Conservation (phyloP, 2,329 filamentous ascomycete species). For the Didymella glomerata region DNA sequence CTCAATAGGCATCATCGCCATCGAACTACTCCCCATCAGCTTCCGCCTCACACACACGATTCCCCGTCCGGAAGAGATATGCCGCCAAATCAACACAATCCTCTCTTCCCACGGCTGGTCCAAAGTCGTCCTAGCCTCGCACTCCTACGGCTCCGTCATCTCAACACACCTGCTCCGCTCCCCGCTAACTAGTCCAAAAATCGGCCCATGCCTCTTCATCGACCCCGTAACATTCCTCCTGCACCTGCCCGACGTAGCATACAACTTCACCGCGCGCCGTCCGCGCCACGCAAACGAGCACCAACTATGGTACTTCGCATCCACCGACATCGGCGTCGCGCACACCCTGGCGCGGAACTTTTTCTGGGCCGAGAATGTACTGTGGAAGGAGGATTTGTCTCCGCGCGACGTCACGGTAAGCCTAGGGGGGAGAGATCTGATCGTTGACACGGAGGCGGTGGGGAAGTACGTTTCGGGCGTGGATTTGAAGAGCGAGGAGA, state of each 20-base stretch:
- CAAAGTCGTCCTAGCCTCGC: constrained; percentile 67
- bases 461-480: constrained; percentile 63
- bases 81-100: constrained; percentile 65
- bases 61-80: constrained; percentile 62
- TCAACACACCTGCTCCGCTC: constrained; percentile 68
- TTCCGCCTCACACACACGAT: constrained; percentile 67
- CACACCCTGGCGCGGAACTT: constrained; percentile 71
- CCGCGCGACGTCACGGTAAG: constrained; percentile 63
- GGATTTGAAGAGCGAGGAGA: constrained; percentile 41
- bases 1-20: constrained; percentile 68
- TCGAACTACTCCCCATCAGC: constrained; percentile 73
- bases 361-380: constrained; percentile 75
- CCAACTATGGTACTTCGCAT: constrained; percentile 75
- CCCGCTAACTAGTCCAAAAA: constrained; percentile 54
- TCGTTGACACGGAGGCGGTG: constrained; percentile 68
- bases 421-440: constrained; percentile 68
- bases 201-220: constrained; percentile 63
- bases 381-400: constrained; percentile 72
- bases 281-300: constrained; percentile 68
- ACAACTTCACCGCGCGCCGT: constrained; percentile 65
- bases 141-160: constrained; percentile 70
- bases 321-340: constrained; percentile 71
- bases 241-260: constrained; percentile 74
- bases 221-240: constrained; percentile 73
- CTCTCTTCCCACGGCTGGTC: constrained; percentile 66